These are phyloP conservation scores for Lepraria neglecta DNA, from an alignment of 495 filamentous ascomycete species.

Conservation along the genomic window DNA sequence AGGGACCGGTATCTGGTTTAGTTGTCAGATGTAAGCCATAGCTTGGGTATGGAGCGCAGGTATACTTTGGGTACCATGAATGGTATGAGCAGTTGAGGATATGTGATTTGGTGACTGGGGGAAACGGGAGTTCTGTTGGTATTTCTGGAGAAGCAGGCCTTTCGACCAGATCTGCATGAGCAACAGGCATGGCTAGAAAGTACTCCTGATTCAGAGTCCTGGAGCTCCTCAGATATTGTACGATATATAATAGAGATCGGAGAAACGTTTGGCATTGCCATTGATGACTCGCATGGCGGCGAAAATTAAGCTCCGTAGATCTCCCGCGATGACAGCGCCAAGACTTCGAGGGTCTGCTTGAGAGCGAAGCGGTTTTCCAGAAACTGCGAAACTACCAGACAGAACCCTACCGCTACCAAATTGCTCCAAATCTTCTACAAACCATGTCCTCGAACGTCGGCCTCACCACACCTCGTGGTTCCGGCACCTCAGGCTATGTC, in stretches of 20 bases:
- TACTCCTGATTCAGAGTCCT: neutral
- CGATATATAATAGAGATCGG: neutral
- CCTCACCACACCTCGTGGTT: constrained; percentile 88
- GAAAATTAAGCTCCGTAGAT: constrained; percentile 9
- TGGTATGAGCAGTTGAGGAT: constrained; percentile 93
- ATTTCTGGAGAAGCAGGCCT: constrained; percentile 13
- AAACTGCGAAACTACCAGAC: neutral
- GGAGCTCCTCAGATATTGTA: too few species aligned
- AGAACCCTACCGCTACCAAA: neutral
- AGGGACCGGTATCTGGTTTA: constrained; percentile 61
- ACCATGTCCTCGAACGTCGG: constrained; percentile 96
- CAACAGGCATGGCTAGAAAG: constrained; percentile 7
- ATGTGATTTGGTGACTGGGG: constrained; percentile 73
- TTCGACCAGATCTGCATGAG: constrained; percentile 11
- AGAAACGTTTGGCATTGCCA: neutral
- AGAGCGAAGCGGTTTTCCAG: neutral
- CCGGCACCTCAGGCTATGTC: constrained; percentile 94
- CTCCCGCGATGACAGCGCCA: constrained; percentile 20
- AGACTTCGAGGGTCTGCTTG: constrained; percentile 12
- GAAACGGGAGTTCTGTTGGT: constrained; percentile 57
- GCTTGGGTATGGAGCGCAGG: neutral
- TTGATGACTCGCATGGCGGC: constrained; percentile 1
- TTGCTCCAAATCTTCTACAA: constrained; percentile 13
- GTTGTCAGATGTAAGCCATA: constrained; percentile 16
- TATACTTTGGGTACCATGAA: constrained; percentile 73